phyloP scores from a whole-genome alignment of 345 rosid species.

The Brassica carinata region DNA sequence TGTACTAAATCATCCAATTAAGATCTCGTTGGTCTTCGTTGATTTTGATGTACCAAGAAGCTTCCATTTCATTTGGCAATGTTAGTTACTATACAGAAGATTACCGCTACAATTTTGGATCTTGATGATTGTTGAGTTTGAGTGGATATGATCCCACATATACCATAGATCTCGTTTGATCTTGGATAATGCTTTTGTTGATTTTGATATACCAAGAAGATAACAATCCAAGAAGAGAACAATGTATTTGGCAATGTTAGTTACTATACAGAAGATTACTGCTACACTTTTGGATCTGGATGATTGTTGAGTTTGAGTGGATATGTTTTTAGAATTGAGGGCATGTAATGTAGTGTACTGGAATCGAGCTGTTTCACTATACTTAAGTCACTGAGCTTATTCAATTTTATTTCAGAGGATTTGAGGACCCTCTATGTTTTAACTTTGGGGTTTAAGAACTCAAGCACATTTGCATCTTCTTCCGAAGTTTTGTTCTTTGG shows the following conservation, averaged over 20 bases:
- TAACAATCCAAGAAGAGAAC: no score
- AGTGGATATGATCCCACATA: background rate
- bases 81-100: no score
- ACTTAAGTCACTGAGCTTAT: background rate
- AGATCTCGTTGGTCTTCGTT: conserved; percentile 3
- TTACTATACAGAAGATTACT: no score
- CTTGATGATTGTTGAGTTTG: no score
- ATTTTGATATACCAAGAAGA: background rate
- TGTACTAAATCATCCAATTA: background rate
- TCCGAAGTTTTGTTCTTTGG: background rate
- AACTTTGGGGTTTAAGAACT: background rate
- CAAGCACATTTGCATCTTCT: background rate
- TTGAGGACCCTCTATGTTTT: background rate
- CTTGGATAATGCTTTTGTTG: background rate
- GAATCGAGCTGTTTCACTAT: background rate
- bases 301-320: no score
- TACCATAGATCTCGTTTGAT: conserved; percentile 20
- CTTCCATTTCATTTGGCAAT: no score
- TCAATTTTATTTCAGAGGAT: background rate
- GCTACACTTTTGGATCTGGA: no score
- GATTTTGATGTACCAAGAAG: background rate
- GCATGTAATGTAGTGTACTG: background rate
- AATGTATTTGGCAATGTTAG: no score
- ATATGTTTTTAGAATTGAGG: no score
- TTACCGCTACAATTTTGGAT: no score